phyloP scores from a whole-genome alignment of 352 stramenopile genomes.

The Thraustochytrium sp. region DNA sequence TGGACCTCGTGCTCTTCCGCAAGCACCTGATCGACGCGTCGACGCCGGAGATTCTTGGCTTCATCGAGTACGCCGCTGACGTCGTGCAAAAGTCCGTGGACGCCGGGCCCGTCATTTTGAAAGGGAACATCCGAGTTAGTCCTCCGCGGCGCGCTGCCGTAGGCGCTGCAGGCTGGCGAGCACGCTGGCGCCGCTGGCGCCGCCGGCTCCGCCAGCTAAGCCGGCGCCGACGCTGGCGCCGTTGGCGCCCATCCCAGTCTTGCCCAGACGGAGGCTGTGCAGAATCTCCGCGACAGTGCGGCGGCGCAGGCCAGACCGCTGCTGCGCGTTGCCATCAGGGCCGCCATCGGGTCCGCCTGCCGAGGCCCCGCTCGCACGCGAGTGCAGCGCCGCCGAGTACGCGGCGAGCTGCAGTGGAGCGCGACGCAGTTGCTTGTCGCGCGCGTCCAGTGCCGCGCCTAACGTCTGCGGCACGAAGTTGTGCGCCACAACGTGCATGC shows the following conservation, averaged over 20 bases:
- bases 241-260: too few relatives aligned
- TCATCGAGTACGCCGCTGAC: not conserved
- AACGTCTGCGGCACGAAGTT: not conserved
- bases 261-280: slow-evolving; percentile 8
- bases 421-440: not conserved
- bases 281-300: slow-evolving; percentile 23
- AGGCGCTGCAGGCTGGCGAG: too few relatives aligned
- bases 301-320: not conserved
- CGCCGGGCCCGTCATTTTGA: not conserved
- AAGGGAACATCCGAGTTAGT: too few relatives aligned
- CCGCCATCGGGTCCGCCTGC: not conserved
- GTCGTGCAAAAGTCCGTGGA: not conserved
- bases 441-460: not conserved
- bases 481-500: not conserved
- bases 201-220: too few relatives aligned
- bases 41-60: not conserved
- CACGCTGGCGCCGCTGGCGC: too few relatives aligned
- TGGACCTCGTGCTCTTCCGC: slow-evolving; percentile 30
- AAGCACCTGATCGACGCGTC: slow-evolving; percentile 23
- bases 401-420: not conserved
- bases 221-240: too few relatives aligned
- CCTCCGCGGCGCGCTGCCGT: too few relatives aligned
- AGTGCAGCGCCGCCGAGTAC: too few relatives aligned
- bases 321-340: not conserved
- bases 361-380: too few relatives aligned